Base-by-base conservation (phyloP, 2,329 filamentous ascomycete genomes). In the Xylariales sp. region DNA sequence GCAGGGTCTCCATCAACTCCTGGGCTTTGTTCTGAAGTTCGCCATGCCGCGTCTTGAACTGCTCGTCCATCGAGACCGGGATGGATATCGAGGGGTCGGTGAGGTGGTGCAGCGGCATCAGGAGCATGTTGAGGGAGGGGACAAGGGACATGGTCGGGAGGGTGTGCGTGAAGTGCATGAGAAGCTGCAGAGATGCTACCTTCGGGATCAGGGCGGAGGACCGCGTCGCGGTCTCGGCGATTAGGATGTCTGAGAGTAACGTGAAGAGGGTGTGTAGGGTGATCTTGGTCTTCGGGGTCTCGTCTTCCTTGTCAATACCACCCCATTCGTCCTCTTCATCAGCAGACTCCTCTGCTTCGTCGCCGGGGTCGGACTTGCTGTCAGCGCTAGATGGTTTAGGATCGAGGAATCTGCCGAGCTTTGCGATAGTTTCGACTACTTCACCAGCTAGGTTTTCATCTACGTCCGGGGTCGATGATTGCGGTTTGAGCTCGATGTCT, bases 1-100 rank as follows among this genome's bases (percentile, higher is more conserved):
- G 89, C 45, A 98, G 60, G n/a, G 76, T 67, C 48, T 88, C 85
- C 70, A 97, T 82, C 9, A 90, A 71, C 53, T 91, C 85, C 50
- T 84, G 78, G 4, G 86, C 84, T 43, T 83, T 82, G 29, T 78
- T 73, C 51, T 84, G 80, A 24, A 98, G 70, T 1, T 71, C 71
- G 48, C 88, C 84, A 61, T 90, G 84, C 15, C 73, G 76, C 5
- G 74, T 70, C 50, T 76, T 79, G 69, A 90, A 91, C 1, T 68
- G 59, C 43, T 83, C 78, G 53, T 91, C 86, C 5, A 77, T 77
- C 18, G 84, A 86, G 49, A 80, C 82, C 0, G 88, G 86, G 11
- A 76, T 67, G 0, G 84, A 78, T 37, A 91, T 88, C 2, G 78
- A 78, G 2, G 84, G 74, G 59, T 96, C 89, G 0, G 89, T 94